Evolutionary conservation across 2,329 filamentous ascomycete genomes (phyloP).

Genomic region (Penicillium sp.): DNA sequence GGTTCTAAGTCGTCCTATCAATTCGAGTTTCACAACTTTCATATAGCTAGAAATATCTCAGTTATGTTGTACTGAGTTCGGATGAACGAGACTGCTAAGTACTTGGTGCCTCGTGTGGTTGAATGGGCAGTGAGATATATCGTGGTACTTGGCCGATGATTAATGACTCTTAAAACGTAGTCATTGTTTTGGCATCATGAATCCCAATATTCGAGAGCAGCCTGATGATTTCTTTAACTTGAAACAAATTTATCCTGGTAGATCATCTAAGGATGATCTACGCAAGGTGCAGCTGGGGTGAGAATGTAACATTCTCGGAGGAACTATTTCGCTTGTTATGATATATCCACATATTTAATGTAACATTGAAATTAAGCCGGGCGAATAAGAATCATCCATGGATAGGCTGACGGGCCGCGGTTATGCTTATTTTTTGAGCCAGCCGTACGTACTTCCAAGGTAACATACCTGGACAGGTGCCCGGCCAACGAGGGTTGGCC

Average conservation of each 20-base stretch:
- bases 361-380: not conserved
- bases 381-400: not conserved
- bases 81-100: not conserved
- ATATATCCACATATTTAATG: not conserved
- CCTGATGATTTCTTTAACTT: not conserved
- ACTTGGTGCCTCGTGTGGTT: not conserved
- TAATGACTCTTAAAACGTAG: no score
- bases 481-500: not conserved
- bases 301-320: not conserved
- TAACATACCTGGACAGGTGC: not conserved
- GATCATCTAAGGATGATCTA: not conserved
- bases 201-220: not conserved
- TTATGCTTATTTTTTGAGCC: not conserved
- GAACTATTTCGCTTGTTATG: not conserved
- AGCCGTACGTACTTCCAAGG: not conserved
- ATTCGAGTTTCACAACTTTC: not conserved
- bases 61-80: not conserved
- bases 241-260: no score
- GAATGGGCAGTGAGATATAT: not conserved
- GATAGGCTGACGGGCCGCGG: not conserved
- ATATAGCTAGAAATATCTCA: not conserved
- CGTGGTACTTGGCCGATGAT: not conserved
- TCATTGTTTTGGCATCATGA: not conserved
- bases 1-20: not conserved
- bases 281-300: no score